These are phyloP conservation scores for Neurospora sp. DNA, from an alignment of 495 filamentous ascomycete genomes.

Conservation along the genomic window DNA sequence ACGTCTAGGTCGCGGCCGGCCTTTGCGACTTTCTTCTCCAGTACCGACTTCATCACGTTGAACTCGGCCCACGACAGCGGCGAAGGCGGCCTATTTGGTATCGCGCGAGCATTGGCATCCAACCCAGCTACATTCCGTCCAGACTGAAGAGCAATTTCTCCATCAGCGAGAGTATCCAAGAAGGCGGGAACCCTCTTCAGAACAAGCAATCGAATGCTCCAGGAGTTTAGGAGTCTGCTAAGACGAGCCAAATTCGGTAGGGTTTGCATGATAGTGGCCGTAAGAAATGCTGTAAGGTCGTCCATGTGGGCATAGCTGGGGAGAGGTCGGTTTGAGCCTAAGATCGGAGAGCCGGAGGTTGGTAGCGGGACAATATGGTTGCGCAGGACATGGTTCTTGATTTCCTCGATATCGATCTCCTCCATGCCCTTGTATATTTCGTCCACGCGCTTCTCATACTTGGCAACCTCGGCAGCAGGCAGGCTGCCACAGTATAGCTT, in stretches of 20 bases:
- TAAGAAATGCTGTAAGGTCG: constrained; percentile 81
- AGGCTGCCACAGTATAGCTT: constrained; percentile 59
- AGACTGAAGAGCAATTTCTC: constrained; percentile 50
- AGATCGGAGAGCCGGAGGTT: constrained; percentile 41
- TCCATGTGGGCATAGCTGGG: constrained; percentile 50
- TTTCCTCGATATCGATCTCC: constrained; percentile 72
- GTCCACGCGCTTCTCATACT: constrained; percentile 65
- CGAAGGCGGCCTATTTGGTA: constrained; percentile 11
- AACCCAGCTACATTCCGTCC: constrained; percentile 50
- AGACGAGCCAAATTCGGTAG: constrained; percentile 73
- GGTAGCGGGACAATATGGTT: constrained; percentile 55
- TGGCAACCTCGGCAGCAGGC: constrained; percentile 44
- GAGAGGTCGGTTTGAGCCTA: constrained; percentile 33
- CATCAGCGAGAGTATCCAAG: constrained; percentile 53
- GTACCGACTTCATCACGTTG: constrained; percentile 48
- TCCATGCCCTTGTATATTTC: constrained; percentile 71
- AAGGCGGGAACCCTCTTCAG: constrained; percentile 61
- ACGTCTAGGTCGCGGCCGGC: constrained; percentile 66
- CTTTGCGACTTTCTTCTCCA: constrained; percentile 58
- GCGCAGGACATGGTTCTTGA: constrained; percentile 80
- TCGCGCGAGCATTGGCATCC: constrained; percentile 1
- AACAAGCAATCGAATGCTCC: constrained; percentile 66
- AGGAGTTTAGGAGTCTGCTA: constrained; percentile 55
- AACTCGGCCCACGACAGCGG: constrained; percentile 43
- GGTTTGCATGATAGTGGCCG: constrained; percentile 75